Evolutionary conservation across 768 basidiomycete species (phyloP).

Genomic region (Rhodotorula graminis): DNA sequence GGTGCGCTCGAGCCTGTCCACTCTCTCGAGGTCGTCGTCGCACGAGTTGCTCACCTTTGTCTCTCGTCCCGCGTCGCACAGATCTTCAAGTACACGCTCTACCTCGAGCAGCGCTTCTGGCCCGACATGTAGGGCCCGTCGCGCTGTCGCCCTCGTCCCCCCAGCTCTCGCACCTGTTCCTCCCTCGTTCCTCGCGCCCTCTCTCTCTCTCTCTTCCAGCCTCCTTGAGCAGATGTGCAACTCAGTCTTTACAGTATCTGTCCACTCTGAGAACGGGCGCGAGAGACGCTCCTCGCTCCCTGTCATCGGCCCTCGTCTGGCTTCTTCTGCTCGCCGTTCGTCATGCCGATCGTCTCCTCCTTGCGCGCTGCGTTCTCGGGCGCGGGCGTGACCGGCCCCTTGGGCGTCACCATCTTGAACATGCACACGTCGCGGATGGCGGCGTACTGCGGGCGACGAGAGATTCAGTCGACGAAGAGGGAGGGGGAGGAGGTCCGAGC

Average conservation of each 20-base stretch:
- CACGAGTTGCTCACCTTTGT: rapidly evolving
- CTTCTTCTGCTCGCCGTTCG: neutral
- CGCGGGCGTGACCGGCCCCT: neutral
- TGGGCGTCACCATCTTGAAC: conserved; percentile 3
- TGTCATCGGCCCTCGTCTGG: no score
- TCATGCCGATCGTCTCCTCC: no score
- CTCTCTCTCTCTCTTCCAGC: no score
- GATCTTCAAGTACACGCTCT: conserved; percentile 33
- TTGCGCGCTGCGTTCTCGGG: no score
- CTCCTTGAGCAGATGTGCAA: no score
- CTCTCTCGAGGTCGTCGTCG: rapidly evolving
- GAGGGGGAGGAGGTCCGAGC: no score
- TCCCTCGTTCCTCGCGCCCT: no score
- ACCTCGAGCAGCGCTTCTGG: conserved; percentile 34
- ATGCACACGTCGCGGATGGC: neutral
- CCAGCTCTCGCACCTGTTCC: no score
- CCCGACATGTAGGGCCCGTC: neutral
- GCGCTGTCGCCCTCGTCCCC: no score
- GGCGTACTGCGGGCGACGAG: neutral
- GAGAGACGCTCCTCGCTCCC: no score
- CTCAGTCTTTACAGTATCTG: no score
- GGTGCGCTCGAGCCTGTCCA: neutral
- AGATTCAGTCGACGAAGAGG: neutral
- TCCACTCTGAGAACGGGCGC: no score
- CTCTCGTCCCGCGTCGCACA: neutral